Evolutionary conservation across 345 rosid species (phyloP), one percentile per base, ranked within the genome.

Genomic region (Melaleuca alternifolia): DNA sequence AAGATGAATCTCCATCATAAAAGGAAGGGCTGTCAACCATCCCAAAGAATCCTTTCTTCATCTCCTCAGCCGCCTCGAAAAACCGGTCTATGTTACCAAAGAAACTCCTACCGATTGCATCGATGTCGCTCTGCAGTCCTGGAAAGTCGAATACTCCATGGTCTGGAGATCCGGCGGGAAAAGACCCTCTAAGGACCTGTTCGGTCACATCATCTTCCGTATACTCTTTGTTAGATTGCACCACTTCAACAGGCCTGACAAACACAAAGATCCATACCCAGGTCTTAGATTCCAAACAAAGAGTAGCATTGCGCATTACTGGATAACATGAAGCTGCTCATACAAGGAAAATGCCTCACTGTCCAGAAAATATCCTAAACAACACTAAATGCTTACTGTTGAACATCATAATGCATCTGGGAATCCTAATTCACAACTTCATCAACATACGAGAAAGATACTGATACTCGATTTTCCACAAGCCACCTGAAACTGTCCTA

Each of bases 121-220:
- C 95, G 8, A 97, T 86, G 88, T 95, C 98, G 77, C 90, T 89
- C 28, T 92, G 95, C 59, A 96, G 92, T 18, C 99, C 99, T 6
- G 96, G 97, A 83, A 97, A 95, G 84, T 88, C 88, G 7, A 96
- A 93, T 6, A 94, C 90, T 7, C 85, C 93, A 50, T 89, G 88
- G 23, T 87, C 93, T 24, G 86, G 90, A 76, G 89, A 87, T 81
- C 87, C 87, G 0, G 84, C 15, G 24, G 83, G 83, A 84, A 88
- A 33, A 50, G 91, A 87, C 57, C 93, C 94, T 77, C 88, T 90
- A 23, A 71, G 86, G 81, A 94, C 89, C 89, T 89, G 90, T 33
- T 94, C 92, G 1, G 98, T 96, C n/a, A 96, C 94, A 86, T 96
- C 98, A 20, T 96, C 99, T 91, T 96, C 99, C 8, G 98, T 94